phyloP scores from a whole-genome alignment of 2,329 filamentous ascomycete species.

The Simplicillium aogashimaense region DNA sequence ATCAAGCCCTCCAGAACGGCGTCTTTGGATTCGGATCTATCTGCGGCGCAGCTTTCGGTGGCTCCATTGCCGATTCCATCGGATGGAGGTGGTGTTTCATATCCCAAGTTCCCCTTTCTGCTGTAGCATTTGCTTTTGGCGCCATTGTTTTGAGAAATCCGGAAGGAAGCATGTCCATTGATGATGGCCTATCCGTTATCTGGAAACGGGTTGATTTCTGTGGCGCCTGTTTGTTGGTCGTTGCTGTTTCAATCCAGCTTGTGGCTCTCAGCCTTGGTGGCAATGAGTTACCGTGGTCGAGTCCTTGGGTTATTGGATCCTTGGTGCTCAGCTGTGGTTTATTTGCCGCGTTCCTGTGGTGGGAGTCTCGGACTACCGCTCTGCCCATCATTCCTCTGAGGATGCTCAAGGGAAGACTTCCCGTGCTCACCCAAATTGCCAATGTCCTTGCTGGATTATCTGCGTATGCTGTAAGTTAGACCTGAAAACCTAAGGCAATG shows the following conservation, averaged over 20 bases:
- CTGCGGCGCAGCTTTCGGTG: conserved; percentile 53
- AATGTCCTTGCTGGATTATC: conserved; percentile 53
- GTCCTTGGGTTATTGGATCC: conserved; percentile 33
- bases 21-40: conserved; percentile 54
- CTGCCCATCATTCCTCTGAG: conserved; percentile 43
- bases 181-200: conserved; percentile 22
- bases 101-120: conserved; percentile 49
- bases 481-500: too few relatives aligned
- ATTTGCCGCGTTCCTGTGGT: conserved; percentile 31
- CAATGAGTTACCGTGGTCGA: conserved; percentile 43
- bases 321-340: conserved; percentile 32
- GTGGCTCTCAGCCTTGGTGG: conserved; percentile 45
- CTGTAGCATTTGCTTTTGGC: conserved; percentile 43
- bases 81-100: conserved; percentile 62
- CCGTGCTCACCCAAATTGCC: conserved; percentile 43
- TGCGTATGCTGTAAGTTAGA: conserved; percentile 47
- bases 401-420: conserved; percentile 46
- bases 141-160: conserved; percentile 41
- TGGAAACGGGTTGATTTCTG: conserved; percentile 49
- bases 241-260: conserved; percentile 47
- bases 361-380: conserved; percentile 38
- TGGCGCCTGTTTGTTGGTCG: conserved; percentile 45
- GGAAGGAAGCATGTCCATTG: conserved; percentile 15
- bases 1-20: conserved; percentile 51
- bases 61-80: conserved; percentile 51